Percentiles rank a stretch among this genome's conserved stretches.
Conservation (phyloP, 805 yeast species). For the Cephaloascus albidus region DNA sequence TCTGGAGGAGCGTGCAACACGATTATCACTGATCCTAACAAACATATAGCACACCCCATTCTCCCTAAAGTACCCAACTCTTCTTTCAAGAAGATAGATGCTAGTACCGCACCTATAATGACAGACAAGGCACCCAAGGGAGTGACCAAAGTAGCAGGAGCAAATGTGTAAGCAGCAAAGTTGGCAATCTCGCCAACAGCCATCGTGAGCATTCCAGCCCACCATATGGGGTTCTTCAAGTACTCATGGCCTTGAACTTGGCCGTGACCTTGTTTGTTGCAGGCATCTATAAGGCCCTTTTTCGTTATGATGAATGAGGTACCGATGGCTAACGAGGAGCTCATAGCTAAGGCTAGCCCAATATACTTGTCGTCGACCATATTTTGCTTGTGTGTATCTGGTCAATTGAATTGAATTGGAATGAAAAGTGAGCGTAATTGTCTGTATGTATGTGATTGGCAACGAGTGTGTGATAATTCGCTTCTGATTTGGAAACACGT, state of each 20-base stretch:
- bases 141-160: slow-evolving; percentile 87
- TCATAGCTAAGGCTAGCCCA: slow-evolving; percentile 80
- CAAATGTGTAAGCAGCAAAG: slow-evolving; percentile 92
- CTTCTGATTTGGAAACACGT: too few relatives aligned
- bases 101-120: slow-evolving; percentile 85
- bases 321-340: slow-evolving; percentile 84
- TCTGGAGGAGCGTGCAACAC: slow-evolving; percentile 94
- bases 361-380: slow-evolving; percentile 75
- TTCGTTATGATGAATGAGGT: slow-evolving; percentile 85
- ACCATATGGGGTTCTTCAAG: slow-evolving; percentile 81
- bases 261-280: slow-evolving; percentile 48
- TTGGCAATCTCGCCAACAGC: slow-evolving; percentile 88
- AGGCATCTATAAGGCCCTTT: slow-evolving; percentile 70
- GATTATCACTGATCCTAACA: slow-evolving; percentile 80
- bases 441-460: too few relatives aligned
- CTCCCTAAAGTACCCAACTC: slow-evolving; percentile 82
- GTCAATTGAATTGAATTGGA: too few relatives aligned
- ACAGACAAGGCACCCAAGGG: slow-evolving; percentile 89
- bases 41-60: slow-evolving; percentile 88
- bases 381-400: slow-evolving; percentile 1
- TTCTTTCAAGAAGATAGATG: slow-evolving; percentile 76
- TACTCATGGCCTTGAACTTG: slow-evolving; percentile 69
- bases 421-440: too few relatives aligned
- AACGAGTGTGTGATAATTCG: too few relatives aligned
- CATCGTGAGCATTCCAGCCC: slow-evolving; percentile 89